Evolutionary conservation across 257 asterid genomes (phyloP), one percentile per base, ranked within the genome.

Genomic region (Marsdenia floribunda): DNA sequence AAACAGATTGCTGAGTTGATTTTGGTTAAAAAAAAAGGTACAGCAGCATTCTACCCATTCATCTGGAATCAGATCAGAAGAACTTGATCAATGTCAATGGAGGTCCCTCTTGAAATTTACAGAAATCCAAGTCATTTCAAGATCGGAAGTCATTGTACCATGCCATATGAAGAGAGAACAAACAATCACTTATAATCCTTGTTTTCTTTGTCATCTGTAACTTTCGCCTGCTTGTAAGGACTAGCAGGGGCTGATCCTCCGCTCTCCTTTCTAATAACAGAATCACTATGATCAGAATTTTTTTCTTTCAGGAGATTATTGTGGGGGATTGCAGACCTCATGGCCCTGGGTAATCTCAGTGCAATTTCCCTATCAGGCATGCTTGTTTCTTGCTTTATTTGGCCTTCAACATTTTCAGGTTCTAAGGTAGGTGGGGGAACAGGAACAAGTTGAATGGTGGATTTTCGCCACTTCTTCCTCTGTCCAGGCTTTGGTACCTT

Each of bases 391-490:
- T 84, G 80, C 71, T 88, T 85, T 46, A 77, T 79, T 6, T 86
- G 75, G 42, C 74, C 79, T 75, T 82, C 90, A 37, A 49, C 58
- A 53, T 40, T 81, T 73, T 68, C 85, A 24, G 82, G 40, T 75
- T 80, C 87, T 71, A 87, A 8, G 64, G 84, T 52, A 21, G 81
- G 81, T 54, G 88, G 89, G 47, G 84, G 79, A 75, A 88, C 82
- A 53, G 99, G 93, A 71, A 94, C 97, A 24, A 94, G 93, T 82
- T 90, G 96, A 80, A 94, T 92, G 2, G 83, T 80, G 2, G 96
- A 82, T 81, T 87, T 90, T 73, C 89, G 85, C 99, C 98, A 92
- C 71, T 88, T 87, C 77, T 90, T 92, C 85, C 98, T 82, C 29
- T 73, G 80, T 57, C 58, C 86, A 16, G 93, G 86, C 76, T 90